Base-by-base conservation (phyloP, 352 stramenopile genomes). In the Globisporangium radiosum region DNA sequence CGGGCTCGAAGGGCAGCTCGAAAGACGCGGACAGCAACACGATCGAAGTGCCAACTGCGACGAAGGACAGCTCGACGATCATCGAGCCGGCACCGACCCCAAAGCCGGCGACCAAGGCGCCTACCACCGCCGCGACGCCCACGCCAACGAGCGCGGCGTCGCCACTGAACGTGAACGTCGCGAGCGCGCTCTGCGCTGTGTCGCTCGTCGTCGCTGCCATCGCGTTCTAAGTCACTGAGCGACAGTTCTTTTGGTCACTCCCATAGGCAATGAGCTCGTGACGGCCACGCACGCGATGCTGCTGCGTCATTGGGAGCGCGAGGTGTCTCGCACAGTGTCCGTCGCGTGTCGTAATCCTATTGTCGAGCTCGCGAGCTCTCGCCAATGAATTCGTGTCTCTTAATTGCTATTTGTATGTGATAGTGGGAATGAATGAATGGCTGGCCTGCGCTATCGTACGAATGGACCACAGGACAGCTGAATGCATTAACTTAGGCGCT, bases 131-230 rank as follows among this genome's bases (percentile, higher is more conserved):
- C 25, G 40, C 47, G n/a, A 56, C 55, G 6, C 17, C 61, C 5
- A 3, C 37, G 17, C 39, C 61, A 15, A 48, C 52, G 38, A 61
- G 55, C 9, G 61, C 56, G 4, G 40, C 61, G 40, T 49, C 61
- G 39, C 25, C 25, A 3, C 44, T 65, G 14, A 52, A 44, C 50
- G 54, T 65, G 14, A 52, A 44, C 50, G 54, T 47, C 11, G 39
- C 55, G n/a, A 50, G 45, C 17, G 37, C 52, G 39, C 60, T 65
- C 47, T 60, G 60, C 42, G 60, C 53, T 43, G 54, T 61, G 15
- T 56, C 48, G 48, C 53, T 65, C 54, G 51, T 54, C 33, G 43
- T 60, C 53, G 60, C 54, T 10, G 54, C 50, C 7, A 42, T 65
- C 36, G 54, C 43, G 39, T 60, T 65, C 19, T 65, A 61, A 60